phyloP scores from a whole-genome alignment of 495 filamentous ascomycete species.

The Hypoxylon trugodes region DNA sequence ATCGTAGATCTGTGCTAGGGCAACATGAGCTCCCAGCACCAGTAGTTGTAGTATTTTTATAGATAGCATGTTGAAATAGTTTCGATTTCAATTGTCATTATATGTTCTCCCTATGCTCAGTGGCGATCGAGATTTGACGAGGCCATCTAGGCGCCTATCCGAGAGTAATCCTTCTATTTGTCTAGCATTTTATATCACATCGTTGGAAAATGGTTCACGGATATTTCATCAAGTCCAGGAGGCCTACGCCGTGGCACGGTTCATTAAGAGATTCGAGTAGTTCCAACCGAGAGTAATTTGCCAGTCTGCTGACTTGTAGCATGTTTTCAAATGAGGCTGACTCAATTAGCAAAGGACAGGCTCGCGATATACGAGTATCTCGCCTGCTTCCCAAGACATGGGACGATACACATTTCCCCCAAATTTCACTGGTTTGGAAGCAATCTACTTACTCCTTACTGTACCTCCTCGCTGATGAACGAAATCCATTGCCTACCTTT shows the following conservation, averaged over 20 bases:
- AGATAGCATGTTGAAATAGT: conserved; percentile 1
- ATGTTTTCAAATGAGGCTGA: conserved; percentile 6
- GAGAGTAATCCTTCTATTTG: no score
- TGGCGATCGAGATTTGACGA: neutral
- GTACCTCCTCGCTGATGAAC: no score
- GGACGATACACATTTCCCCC: no score
- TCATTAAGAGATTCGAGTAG: neutral
- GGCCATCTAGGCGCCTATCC: no score
- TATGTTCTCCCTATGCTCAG: neutral
- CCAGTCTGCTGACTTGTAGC: neutral
- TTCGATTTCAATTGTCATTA: no score
- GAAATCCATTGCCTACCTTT: no score
- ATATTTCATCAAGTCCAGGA: neutral
- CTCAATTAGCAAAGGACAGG: conserved; percentile 1
- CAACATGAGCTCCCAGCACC: neutral
- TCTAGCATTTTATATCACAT: no score
- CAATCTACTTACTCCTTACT: no score
- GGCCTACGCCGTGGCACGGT: neutral
- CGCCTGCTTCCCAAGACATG: no score
- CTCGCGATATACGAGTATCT: conserved; percentile 6
- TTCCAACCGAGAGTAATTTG: conserved; percentile 12
- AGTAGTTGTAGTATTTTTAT: neutral
- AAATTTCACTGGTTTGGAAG: no score
- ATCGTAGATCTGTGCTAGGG: neutral
- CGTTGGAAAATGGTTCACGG: no score